Percentiles rank a stretch among this genome's conserved stretches.
These are phyloP conservation scores for Cyamopsis tetragonoloba DNA, from an alignment of 306 rosid species.

Conservation along the genomic window DNA sequence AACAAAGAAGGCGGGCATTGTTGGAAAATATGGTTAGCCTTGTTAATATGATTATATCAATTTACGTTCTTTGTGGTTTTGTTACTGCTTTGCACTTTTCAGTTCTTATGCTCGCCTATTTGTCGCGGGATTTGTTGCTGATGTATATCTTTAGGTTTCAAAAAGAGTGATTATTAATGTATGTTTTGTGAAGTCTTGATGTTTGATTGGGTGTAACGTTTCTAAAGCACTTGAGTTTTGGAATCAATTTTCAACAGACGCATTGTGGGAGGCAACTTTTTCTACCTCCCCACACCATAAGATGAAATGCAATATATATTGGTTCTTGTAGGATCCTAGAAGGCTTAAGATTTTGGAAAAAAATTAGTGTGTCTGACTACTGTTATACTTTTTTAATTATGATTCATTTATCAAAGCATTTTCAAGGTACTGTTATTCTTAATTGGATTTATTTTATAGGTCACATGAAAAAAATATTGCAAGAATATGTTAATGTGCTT, in stretches of 20 bases:
- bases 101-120: not conserved
- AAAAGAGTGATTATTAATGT: not conserved
- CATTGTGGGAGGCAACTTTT: not conserved
- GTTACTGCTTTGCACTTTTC: not conserved
- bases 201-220: not conserved
- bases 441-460: not conserved
- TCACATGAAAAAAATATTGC: not conserved
- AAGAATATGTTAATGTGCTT: not conserved
- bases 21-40: slow-evolving; percentile 72
- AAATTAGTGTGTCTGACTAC: not conserved
- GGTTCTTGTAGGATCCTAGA: not conserved
- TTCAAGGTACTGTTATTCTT: not conserved
- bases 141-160: not conserved
- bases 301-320: not conserved
- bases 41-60: not conserved
- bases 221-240: not conserved
- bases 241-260: not conserved
- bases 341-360: not conserved
- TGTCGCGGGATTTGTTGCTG: not conserved
- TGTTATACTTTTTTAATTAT: not conserved
- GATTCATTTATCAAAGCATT: not conserved
- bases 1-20: slow-evolving; percentile 92
- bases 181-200: not conserved
- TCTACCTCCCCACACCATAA: not conserved
- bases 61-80: not conserved